Evolutionary conservation across 495 filamentous ascomycete species (phyloP), one percentile per base, ranked within the genome.

Genomic region (Penicillium arizonense): DNA sequence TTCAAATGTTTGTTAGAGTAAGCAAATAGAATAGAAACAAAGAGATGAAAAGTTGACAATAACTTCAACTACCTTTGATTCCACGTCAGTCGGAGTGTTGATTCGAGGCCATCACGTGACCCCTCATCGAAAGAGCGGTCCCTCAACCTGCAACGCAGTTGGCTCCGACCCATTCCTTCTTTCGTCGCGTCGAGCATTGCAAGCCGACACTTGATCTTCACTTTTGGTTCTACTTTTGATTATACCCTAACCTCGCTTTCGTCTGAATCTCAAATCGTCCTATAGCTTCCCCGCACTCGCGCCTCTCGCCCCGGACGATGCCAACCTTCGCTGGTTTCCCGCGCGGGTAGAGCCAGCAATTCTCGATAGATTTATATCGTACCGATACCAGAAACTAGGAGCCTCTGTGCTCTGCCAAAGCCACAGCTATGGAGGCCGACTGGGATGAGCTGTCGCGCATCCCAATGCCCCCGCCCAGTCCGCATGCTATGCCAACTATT

Each of bases 361-460:
- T 33, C 54, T 46, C 61, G 35, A 62, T 10, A 50, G 8, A 44
- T 30, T 18, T 2, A 50, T n/a, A 28, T 5, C 8, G 7, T 11
- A 38, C 10, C 32, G 10, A 33, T 28, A 49, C 40, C 42, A 14
- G 6, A 50, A 40, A 36, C 40, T 14, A 21, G 34, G 38, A 20
- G 13, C 3, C n/a, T 45, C 51, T 55, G 47, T 36, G 18, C 46
- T 11, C 32, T 49, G 55, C 58, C 60, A 35, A 53, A 48, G 48
- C 56, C 47, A 52, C 53, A 56, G 59, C 44, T 48, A 78, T 78
- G 75, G 75, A 78, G 61, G 69, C 71, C 47, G 75, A 78, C 49
- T 78, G 75, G 75, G 59, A 72, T 62, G 73, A 93, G 83, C 76
- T 91, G 67, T 81, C 82, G 71, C 82, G 87, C 64, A 78, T 89